phyloP scores from a whole-genome alignment of 2,329 filamentous ascomycete species.

The Penicillium concentricum region DNA sequence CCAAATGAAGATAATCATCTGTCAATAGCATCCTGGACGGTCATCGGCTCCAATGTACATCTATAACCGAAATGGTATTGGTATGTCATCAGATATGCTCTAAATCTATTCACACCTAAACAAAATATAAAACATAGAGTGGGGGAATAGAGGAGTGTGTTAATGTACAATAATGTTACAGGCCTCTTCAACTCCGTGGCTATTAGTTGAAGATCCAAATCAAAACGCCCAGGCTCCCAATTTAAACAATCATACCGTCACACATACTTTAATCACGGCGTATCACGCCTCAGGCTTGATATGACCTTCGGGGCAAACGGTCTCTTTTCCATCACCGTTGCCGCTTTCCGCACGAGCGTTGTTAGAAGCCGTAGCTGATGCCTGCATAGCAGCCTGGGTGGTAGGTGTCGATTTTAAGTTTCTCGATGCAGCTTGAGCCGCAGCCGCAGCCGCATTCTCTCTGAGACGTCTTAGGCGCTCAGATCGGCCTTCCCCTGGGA shows the following conservation, averaged over 20 bases:
- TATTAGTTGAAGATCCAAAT: conserved; percentile 3
- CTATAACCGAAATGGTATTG: neutral
- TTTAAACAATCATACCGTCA: neutral
- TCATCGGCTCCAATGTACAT: neutral
- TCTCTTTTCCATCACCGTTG: conserved; percentile 3
- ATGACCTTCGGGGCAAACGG: neutral
- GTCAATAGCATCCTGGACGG: neutral
- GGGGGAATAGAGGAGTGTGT: conserved; percentile 9
- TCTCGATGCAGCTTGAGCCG: conserved; percentile 20
- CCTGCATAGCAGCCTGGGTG: conserved; percentile 8
- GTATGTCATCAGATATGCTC: neutral
- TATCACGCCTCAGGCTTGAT: neutral
- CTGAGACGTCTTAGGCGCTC: conserved; percentile 39
- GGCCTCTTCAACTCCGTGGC: neutral
- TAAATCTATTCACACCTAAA: conserved; percentile 4
- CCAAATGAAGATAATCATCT: neutral
- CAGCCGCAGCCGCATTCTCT: conserved; percentile 29
- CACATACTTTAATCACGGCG: neutral
- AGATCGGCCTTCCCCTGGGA: conserved; percentile 39
- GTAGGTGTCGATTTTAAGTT: conserved; percentile 6
- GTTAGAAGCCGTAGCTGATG: conserved; percentile 1
- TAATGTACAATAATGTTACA: conserved; percentile 11
- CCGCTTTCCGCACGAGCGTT: neutral
- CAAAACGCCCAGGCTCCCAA: conserved; percentile 1
- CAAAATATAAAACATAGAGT: conserved; percentile 4